Percentiles rank a stretch among this genome's conserved stretches.
These are phyloP conservation scores for Chaetomidium leptoderma DNA, from an alignment of 495 filamentous ascomycete genomes.

Conservation along the genomic window DNA sequence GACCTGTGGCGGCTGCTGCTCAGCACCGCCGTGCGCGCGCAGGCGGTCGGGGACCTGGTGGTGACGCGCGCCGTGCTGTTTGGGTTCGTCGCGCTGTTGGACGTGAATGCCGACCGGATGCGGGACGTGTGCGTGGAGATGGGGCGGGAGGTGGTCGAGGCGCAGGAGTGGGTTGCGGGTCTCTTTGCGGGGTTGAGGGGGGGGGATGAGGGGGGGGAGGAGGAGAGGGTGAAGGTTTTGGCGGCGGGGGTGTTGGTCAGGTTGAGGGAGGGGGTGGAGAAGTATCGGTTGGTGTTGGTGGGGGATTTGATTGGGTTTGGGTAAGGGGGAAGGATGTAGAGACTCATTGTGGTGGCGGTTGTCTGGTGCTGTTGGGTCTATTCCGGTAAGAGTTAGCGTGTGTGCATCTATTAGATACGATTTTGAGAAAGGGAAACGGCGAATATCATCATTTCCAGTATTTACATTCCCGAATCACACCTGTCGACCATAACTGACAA, in stretches of 20 bases:
- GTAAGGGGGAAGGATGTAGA: background rate
- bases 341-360: background rate
- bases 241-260: constrained; percentile 80
- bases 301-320: constrained; percentile 53
- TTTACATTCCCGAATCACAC: too few species aligned
- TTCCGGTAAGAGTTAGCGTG: too few species aligned
- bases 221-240: constrained; percentile 62
- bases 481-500: too few species aligned
- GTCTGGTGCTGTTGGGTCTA: background rate
- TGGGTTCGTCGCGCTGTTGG: constrained; percentile 71
- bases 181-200: constrained; percentile 43
- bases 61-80: constrained; percentile 74
- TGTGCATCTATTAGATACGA: too few species aligned
- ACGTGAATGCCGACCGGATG: constrained; percentile 79
- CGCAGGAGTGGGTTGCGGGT: constrained; percentile 44
- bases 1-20: constrained; percentile 68
- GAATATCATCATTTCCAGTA: background rate
- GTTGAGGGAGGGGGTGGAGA: constrained; percentile 72
- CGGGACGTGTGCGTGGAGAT: constrained; percentile 62
- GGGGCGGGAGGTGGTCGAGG: constrained; percentile 53
- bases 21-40: constrained; percentile 34
- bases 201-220: constrained; percentile 47
- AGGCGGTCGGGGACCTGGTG: constrained; percentile 51
- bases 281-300: constrained; percentile 64
- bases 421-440: too few species aligned